These are phyloP conservation scores for Auriculariales sp. DNA, from an alignment of 768 basidiomycete genomes.

Conservation along the genomic window DNA sequence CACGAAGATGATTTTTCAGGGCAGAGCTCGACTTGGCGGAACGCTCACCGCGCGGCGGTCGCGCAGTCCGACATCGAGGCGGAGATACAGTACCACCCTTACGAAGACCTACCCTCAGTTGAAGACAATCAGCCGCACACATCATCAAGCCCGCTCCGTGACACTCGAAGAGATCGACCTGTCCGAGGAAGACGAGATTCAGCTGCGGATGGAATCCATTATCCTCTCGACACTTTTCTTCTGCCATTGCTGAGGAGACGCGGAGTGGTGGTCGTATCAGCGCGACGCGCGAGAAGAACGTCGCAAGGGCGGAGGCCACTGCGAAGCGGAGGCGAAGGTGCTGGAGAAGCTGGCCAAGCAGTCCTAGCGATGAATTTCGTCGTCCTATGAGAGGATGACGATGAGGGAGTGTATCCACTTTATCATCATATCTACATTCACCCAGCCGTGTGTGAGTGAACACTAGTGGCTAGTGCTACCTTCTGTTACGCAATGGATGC, in stretches of 20 bases:
- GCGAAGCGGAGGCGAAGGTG: too few relatives aligned
- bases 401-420: too few relatives aligned
- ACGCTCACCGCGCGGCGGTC: constrained; percentile 6
- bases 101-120: constrained; percentile 29
- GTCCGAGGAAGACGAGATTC: too few relatives aligned
- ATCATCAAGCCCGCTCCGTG: constrained; percentile 45
- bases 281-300: constrained; percentile 58
- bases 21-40: constrained; percentile 10
- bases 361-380: too few relatives aligned
- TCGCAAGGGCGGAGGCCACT: constrained; percentile 25
- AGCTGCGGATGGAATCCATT: constrained; percentile 55
- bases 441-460: too few relatives aligned
- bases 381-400: too few relatives aligned
- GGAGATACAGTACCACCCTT: constrained; percentile 45
- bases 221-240: constrained; percentile 43
- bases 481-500: too few relatives aligned
- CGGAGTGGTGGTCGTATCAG: constrained; percentile 44
- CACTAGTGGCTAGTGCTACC: too few relatives aligned
- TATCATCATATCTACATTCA: too few relatives aligned
- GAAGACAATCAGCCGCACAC: constrained; percentile 57
- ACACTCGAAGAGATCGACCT: too few relatives aligned
- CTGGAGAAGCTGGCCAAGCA: too few relatives aligned
- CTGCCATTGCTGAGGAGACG: constrained; percentile 31
- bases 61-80: constrained; percentile 29
- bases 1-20: constrained; percentile 14